These are phyloP conservation scores for Penicillium simplicissimum DNA, from an alignment of 495 filamentous ascomycete species.

Conservation along the genomic window DNA sequence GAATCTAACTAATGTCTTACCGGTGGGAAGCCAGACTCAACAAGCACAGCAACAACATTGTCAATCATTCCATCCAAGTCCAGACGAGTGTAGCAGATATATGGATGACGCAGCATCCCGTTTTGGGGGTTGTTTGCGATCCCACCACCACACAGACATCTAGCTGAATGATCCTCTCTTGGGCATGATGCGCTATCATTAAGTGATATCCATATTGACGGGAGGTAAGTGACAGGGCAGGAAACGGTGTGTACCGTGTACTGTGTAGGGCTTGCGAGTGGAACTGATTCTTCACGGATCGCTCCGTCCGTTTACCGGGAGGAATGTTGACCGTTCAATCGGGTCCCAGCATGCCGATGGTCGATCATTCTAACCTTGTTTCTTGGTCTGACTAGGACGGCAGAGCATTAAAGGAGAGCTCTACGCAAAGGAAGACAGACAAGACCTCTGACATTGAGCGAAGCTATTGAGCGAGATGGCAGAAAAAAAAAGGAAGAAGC, in stretches of 20 bases:
- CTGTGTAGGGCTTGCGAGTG: slow-evolving; percentile 6
- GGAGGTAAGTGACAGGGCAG: background rate
- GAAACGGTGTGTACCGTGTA: slow-evolving; percentile 14
- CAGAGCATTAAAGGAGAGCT: too few species aligned
- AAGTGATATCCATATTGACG: background rate
- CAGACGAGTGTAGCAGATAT: slow-evolving; percentile 51
- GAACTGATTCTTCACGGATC: slow-evolving; percentile 2
- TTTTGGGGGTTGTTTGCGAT: slow-evolving; percentile 7
- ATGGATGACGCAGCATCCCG: slow-evolving; percentile 44
- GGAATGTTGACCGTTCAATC: slow-evolving; percentile 27
- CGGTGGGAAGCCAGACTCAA: slow-evolving; percentile 41
- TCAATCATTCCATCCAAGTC: slow-evolving; percentile 57
- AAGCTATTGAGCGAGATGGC: too few species aligned
- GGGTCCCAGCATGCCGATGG: slow-evolving; percentile 16
- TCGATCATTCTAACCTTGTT: slow-evolving; percentile 4
- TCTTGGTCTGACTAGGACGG: background rate
- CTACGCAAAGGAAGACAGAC: too few species aligned
- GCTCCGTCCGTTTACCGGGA: slow-evolving; percentile 10
- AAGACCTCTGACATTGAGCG: too few species aligned
- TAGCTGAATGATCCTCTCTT: background rate
- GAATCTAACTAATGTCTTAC: slow-evolving; percentile 11
- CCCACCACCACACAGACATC: background rate
- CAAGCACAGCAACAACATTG: slow-evolving; percentile 39
- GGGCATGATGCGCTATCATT: background rate
- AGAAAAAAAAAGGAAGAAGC: too few species aligned